Evolutionary conservation across 176 grass and related monocot species (phyloP).

Genomic region (Themeda triandra): DNA sequence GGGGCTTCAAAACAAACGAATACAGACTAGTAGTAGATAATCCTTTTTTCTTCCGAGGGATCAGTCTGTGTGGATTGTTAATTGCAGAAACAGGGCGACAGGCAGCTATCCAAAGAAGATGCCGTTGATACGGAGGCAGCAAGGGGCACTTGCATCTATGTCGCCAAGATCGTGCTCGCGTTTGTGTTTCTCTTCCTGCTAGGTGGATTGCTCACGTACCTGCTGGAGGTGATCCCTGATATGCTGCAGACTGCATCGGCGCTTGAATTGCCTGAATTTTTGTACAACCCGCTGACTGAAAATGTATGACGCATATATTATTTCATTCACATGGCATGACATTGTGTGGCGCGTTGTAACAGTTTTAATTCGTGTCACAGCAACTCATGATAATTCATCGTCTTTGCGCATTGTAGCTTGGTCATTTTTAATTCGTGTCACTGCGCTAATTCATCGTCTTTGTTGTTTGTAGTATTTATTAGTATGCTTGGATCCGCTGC

Average conservation of each 20-base stretch:
- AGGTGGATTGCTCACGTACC: conserved; percentile 60
- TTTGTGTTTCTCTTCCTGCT: conserved; percentile 78
- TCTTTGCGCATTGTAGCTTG: not conserved
- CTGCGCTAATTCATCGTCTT: too few relatives aligned
- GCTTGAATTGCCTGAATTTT: not conserved
- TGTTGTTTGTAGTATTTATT: too few relatives aligned
- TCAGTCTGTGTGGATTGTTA: not conserved
- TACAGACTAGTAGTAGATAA: too few relatives aligned
- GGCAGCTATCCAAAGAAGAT: conserved; percentile 17
- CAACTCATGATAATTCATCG: not conserved
- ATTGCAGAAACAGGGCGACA: conserved; percentile 41
- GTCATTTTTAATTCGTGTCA: too few relatives aligned
- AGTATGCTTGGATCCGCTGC: too few relatives aligned
- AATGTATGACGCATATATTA: not conserved
- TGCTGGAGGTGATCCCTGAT: conserved; percentile 69
- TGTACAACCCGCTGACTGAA: conserved; percentile 18
- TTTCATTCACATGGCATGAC: not conserved
- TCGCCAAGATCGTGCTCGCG: conserved; percentile 59
- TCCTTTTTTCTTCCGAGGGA: too few relatives aligned
- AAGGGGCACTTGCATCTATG: conserved; percentile 26
- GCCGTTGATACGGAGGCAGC: not conserved
- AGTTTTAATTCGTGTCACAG: too few relatives aligned
- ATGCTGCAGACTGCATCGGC: conserved; percentile 10
- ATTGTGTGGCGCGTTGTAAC: not conserved
- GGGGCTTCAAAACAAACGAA: too few relatives aligned